Percentiles rank a stretch among this genome's conserved stretches.
Evolutionary conservation across 805 yeast species (phyloP).

Genomic region (Saccharomyces kudriavzevii): DNA sequence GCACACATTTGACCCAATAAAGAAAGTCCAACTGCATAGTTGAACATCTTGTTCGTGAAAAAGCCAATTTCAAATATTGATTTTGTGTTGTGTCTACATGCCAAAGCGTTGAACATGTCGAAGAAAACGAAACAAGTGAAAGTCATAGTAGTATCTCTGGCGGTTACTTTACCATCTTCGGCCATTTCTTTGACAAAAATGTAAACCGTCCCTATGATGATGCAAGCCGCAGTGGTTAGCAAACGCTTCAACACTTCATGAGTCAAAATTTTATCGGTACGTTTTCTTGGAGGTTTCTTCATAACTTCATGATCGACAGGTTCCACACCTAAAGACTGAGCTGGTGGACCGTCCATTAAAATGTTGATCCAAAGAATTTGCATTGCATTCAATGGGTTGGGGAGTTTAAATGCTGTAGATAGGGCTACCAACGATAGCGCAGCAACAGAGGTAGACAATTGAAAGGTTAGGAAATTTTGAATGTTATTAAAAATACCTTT

Average conservation of each 20-base stretch:
- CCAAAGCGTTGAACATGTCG: slow-evolving; percentile 93
- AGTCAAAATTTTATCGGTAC: slow-evolving; percentile 80
- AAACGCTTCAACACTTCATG: slow-evolving; percentile 60
- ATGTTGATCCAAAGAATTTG: slow-evolving; percentile 97
- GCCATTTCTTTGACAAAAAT: slow-evolving; percentile 83
- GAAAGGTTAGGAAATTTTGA: slow-evolving; percentile 91
- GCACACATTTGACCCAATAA: slow-evolving; percentile 88
- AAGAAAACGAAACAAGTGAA: slow-evolving; percentile 92
- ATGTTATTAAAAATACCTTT: slow-evolving; percentile 94
- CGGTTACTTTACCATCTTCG: slow-evolving; percentile 65
- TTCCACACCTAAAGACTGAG: slow-evolving; percentile 94
- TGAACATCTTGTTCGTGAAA: slow-evolving; percentile 78
- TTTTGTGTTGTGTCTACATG: slow-evolving; percentile 84
- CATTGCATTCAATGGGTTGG: slow-evolving; percentile 96
- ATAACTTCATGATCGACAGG: slow-evolving; percentile 94
- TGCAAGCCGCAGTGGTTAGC: slow-evolving; percentile 57
- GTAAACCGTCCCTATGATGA: slow-evolving; percentile 85
- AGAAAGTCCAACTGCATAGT: slow-evolving; percentile 83
- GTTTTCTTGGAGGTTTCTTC: slow-evolving; percentile 90
- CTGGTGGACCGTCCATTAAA: slow-evolving; percentile 98
- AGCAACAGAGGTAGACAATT: slow-evolving; percentile 90
- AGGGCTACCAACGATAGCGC: slow-evolving; percentile 85
- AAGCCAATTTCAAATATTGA: slow-evolving; percentile 78
- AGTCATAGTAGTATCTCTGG: slow-evolving; percentile 98
- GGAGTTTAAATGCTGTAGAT: slow-evolving; percentile 77